phyloP scores from a whole-genome alignment of 345 rosid genomes.

The Clarkia xantiana region DNA sequence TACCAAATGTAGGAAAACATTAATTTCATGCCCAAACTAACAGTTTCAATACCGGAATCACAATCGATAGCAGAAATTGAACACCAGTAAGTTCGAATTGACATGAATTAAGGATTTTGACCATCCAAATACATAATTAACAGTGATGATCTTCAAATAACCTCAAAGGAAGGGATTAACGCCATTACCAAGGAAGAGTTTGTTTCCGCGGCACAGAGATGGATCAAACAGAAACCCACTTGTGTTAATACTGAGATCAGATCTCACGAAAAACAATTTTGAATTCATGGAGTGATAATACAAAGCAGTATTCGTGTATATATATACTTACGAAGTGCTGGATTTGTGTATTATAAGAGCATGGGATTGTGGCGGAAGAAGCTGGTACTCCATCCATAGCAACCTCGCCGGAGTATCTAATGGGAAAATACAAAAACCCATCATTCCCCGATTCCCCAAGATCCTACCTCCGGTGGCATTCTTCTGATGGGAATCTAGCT shows the following conservation, averaged over 20 bases:
- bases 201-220: conserved; percentile 40
- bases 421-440: conserved; percentile 81
- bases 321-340: background rate
- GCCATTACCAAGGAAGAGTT: conserved; percentile 48
- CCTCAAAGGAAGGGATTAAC: conserved; percentile 35
- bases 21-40: no score
- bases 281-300: background rate
- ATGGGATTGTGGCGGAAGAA: conserved; percentile 95
- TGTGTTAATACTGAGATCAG: conserved; percentile 40
- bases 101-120: no score
- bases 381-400: conserved; percentile 89
- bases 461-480: background rate
- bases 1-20: no score
- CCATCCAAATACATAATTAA: no score
- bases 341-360: conserved; percentile 40
- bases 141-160: conserved; percentile 4
- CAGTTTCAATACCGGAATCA: no score
- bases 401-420: conserved; percentile 78
- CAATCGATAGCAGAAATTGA: no score
- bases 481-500: background rate
- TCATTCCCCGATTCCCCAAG: conserved; percentile 21
- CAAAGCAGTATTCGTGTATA: background rate
- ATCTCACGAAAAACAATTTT: background rate
- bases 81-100: no score
- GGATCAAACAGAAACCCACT: conserved; percentile 52